Evolutionary conservation across 768 basidiomycete species (phyloP), one percentile per base, ranked within the genome.

Genomic region (Suillus placidus): DNA sequence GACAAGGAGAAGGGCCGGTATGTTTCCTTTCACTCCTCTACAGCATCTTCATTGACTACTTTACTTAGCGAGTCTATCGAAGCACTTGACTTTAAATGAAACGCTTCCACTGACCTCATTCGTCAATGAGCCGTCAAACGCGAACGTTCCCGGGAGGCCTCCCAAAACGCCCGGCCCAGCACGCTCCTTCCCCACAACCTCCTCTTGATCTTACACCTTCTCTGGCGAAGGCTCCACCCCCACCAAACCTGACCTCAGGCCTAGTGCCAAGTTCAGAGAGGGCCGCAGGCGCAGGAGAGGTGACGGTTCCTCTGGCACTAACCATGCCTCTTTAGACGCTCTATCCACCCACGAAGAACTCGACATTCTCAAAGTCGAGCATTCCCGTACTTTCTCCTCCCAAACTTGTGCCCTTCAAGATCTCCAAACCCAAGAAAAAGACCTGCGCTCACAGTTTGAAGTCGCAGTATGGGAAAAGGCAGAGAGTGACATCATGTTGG

Each of bases 1-100:
- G 93, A 95, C 84, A 93, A 92, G 80, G 93, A 95, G 80, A 94
- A 94, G 80, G 93, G 93, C 74, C 80, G 91, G 93, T 93, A 60
- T 69, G 91, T 85, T 32, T 37, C 38, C 7, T 60, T 52, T 64
- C 42, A 60, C 18, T 45, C 57, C 12, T 63, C 42, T 43, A 40
- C 62, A 58, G 20, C 73, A 67, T 73, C 63, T 62, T n/a, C n/a
- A n/a, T n/a, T n/a, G n/a, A n/a, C n/a, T n/a, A n/a, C n/a, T n/a
- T n/a, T n/a, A n/a, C n/a, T n/a, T n/a, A n/a, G n/a, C n/a, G n/a
- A n/a, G n/a, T n/a, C n/a, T n/a, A n/a, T 94, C 20, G 87, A 89
- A 65, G 93, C 93, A 10, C 93, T 93, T 60, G 91, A 89, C 73
- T 94, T 90, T 76, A 90, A 84, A 72, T 89, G 86, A 67, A 93